A percentile compares a stretch with the other conserved stretches of the same genome.
Evolutionary conservation across 306 rosid genomes (phyloP).

Genomic region (Psophocarpus tetragonolobus): DNA sequence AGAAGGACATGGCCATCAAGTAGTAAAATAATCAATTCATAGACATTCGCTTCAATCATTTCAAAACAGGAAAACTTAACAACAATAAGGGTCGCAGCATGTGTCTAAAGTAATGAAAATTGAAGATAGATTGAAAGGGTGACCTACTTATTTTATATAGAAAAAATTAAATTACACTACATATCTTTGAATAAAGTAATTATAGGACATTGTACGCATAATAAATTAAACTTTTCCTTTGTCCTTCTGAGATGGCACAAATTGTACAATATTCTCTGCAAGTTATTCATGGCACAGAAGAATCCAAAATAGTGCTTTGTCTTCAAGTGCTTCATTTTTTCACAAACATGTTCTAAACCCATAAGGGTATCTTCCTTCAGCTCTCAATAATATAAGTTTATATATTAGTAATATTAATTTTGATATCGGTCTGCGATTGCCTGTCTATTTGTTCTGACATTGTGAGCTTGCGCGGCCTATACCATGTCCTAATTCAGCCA

Average conservation of each 20-base stretch:
- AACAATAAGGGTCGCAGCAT: constrained; percentile 25
- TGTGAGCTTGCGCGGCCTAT: constrained; percentile 58
- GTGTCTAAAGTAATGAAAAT: constrained; percentile 26
- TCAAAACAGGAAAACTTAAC: constrained; percentile 31
- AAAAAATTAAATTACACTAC: not conserved
- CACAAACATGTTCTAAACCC: constrained; percentile 44
- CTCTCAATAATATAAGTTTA: constrained; percentile 26
- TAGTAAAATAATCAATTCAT: constrained; percentile 19
- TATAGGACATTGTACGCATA: constrained; percentile 25
- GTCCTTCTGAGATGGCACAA: constrained; percentile 42
- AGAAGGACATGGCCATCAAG: constrained; percentile 26
- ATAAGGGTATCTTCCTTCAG: constrained; percentile 43
- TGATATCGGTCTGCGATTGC: constrained; percentile 42
- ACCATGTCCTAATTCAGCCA: constrained; percentile 66
- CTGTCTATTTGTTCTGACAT: constrained; percentile 64
- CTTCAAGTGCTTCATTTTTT: constrained; percentile 36
- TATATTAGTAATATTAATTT: constrained; percentile 31
- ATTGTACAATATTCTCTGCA: constrained; percentile 47
- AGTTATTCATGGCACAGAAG: constrained; percentile 44
- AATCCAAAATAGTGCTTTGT: constrained; percentile 49
- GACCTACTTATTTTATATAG: not conserved
- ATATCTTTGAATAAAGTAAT: constrained; percentile 30
- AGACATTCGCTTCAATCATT: constrained; percentile 19
- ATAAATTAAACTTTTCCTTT: constrained; percentile 35
- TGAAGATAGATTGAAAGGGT: constrained; percentile 5